Conservation (phyloP, 768 basidiomycete genomes). For the Mycena maculata region DNA sequence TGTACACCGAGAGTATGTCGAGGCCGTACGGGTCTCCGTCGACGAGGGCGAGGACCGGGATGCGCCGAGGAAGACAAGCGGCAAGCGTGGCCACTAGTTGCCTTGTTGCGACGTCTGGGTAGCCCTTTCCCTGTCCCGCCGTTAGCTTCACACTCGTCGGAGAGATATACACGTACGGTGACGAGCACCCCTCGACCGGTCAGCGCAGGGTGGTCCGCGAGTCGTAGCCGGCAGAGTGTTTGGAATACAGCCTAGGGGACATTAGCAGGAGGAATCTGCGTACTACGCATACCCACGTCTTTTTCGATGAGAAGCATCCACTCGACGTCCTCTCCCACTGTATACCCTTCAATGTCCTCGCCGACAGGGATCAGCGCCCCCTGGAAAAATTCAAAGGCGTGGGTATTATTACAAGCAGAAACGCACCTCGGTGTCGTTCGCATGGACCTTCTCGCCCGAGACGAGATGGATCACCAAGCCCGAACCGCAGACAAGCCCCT, state of each 20-base stretch:
- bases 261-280: not conserved
- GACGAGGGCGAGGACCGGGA: conserved; percentile 83
- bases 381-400: conserved; percentile 50
- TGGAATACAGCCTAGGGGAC: conserved; percentile 91
- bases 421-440: conserved; percentile 70
- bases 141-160: not conserved
- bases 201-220: conserved; percentile 61
- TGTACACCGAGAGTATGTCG: conserved; percentile 92
- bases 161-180: conserved; percentile 62
- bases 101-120: conserved; percentile 93
- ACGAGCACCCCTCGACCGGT: conserved; percentile 79
- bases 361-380: conserved; percentile 80
- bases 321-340: conserved; percentile 61
- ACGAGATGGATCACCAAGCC: conserved; percentile 68
- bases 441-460: conserved; percentile 62
- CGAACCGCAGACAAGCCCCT: conserved; percentile 86
- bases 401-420: not conserved
- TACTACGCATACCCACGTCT: conserved; percentile 75
- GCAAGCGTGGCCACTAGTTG: conserved; percentile 83
- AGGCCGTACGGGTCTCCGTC: conserved; percentile 94
- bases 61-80: conserved; percentile 69
- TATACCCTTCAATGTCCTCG: conserved; percentile 76
- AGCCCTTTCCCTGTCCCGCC: conserved; percentile 87
- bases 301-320: conserved; percentile 96
- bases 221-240: conserved; percentile 71